Evolutionary conservation across 768 basidiomycete genomes (phyloP), one percentile per base, ranked within the genome.

Genomic region (Leccinum imitatum): DNA sequence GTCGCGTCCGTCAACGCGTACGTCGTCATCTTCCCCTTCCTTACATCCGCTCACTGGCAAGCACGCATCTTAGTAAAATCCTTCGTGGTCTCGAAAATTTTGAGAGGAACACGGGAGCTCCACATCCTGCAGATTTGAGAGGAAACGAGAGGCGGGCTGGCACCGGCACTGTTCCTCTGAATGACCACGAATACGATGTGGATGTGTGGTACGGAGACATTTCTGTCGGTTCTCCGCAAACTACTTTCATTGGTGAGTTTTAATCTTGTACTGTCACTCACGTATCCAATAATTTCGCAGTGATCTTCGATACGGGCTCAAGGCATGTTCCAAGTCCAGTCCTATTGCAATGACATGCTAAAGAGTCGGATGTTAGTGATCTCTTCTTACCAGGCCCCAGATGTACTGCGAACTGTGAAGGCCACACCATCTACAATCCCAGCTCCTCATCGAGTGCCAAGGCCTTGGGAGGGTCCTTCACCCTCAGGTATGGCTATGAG

Each of bases 361-460:
- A 64, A 1, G 31, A 33, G 4, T 3, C 4, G 4, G 14, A 17
- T 27, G 39, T n/a, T 33, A 30, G 71, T 19, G 73, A 74, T 50
- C 56, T 74, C 3, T 69, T 70, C 59, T 39, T 74, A 31, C 73
- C 74, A 6, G 67, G 65, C 2, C 30, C 63, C 2, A 4, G 50
- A 3, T 75, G 74, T 61, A 31, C 3, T n/a, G 64, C 54, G 23
- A 62, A 4, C 30, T 79, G 78, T 61, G 6, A n/a, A 0, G 66
- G 59, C 2, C 76, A 79, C 60, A 62, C 46, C 33, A 61, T 67
- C 50, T 80, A 76, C 61, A 56, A 75, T 60, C 67, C 78, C 0
- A 14, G 14, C 1, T 2, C 8, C 7, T 70, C 68, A 50, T 59
- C 57, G 4, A 62, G 59, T 17, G 8, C 66, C 2, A n/a, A 50